Conservation (phyloP, 176 grass and related monocot species). For the Ensete glaucum region DNA sequence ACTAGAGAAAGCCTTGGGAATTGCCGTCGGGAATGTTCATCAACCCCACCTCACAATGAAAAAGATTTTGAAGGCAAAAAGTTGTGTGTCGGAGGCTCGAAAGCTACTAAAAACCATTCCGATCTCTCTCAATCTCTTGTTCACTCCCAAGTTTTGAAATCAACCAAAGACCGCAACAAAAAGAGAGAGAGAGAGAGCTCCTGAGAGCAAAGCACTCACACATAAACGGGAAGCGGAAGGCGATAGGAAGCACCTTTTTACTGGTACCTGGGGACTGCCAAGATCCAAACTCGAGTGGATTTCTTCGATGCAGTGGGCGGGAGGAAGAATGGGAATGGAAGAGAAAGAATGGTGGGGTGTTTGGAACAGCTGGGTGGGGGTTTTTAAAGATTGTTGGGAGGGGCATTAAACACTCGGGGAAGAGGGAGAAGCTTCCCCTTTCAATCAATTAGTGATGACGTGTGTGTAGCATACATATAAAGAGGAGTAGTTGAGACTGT, state of each 20-base stretch:
- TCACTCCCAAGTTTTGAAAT: neutral
- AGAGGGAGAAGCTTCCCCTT: no score
- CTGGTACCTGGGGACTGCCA: neutral
- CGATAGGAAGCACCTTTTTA: neutral
- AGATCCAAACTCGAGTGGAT: neutral
- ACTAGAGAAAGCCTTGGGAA: neutral
- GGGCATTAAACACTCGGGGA: conserved; percentile 5
- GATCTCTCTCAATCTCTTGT: neutral
- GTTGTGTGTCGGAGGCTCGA: neutral
- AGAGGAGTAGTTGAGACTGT: no score
- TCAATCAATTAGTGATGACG: no score
- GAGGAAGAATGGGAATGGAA: neutral
- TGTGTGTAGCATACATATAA: no score
- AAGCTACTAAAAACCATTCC: neutral
- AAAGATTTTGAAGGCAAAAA: neutral
- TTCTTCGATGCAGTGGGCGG: neutral
- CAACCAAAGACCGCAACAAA: neutral
- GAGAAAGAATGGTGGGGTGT: neutral
- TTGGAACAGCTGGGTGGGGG: neutral
- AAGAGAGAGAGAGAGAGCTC: neutral
- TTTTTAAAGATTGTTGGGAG: neutral
- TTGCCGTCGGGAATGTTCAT: neutral
- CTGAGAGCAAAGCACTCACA: neutral
- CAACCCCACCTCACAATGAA: neutral
- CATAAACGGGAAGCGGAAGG: no score